Evolutionary conservation across 768 basidiomycete species (phyloP), one percentile per base, ranked within the genome.

Genomic region (Mycena belliarum): DNA sequence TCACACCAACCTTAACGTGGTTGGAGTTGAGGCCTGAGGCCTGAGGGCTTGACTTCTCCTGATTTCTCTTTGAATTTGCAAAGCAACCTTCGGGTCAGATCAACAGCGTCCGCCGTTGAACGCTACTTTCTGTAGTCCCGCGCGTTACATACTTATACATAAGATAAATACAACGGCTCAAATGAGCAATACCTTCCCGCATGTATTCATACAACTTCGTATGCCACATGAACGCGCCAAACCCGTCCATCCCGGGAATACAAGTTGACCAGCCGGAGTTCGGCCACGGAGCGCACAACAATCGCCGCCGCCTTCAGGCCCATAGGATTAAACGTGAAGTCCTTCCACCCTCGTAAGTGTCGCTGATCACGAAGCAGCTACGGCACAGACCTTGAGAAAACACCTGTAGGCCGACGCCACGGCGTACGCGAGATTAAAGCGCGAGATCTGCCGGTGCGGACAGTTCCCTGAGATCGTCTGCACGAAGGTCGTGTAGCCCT

Each of bases 221-320:
- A 60, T 16, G 62, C 62, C 32, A 63, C 62, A 45, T 63, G 62
- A 10, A 63, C 62, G 16, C 48, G 25, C 62, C 62, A 63, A 10
- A 53, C 52, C 15, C 55, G 33, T 2, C 62, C 62, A 32, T 63
- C 62, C 41, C 58, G 45, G 16, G 62, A 60, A 54, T 60, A 63
- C 25, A 63, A 20, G 38, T 63, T 63, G 37, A 63, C 62, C n/a
- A 63, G 55, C 37, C 62, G 50, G 1, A 63, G 48, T 48, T 63
- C 62, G 23, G 40, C 52, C 1, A 63, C 55, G 16, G 54, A 57
- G 9, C 62, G 57, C 18, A 63, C 62, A 14, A 63, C 62, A 14
- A 60, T 60, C n/a, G 62, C 62, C 14, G 58, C 57, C 11, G 57
- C 62, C 46, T 63, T 63, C 4, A 63, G 41, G 7, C 51, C 52